Evolutionary conservation across 306 rosid genomes (phyloP), one percentile per base, ranked within the genome.

Genomic region (Glycine latifolia): DNA sequence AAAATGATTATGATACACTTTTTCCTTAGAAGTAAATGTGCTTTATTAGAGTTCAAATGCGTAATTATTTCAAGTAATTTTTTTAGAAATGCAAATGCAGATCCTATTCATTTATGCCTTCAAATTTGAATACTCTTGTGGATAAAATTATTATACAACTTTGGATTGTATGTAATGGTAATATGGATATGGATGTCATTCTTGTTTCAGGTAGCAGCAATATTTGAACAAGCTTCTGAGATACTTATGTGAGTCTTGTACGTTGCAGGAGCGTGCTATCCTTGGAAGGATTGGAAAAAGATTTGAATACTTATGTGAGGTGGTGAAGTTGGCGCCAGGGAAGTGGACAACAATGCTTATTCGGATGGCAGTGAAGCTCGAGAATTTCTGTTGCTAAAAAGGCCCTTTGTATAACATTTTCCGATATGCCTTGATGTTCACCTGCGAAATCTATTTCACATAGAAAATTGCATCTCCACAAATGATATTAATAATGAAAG

Each of bases 171-270:
- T 77, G 67, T 46, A 75, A 67, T 35, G 3, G 2, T 2, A 3
- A 35, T 35, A 35, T 35, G 39, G 39, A 3, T 59, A 59, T 59
- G 77, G 52, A 47, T 80, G 73, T 37, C 67, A 78, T 67, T 85
- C 65, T 83, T 81, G 79, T 89, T 88, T 83, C 93, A 91, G 99
- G 84, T 93, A 79, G 92, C 91, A 78, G 97, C 98, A 54, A 93
- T 95, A 88, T 95, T 98, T 56, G 96, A 93, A 88, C 97, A 95
- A 90, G 90, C 97, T 83, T 87, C 98, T 53, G 93, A 91, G 76
- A 80, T 80, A 35, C n/a, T n/a, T n/a, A n/a, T n/a, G n/a, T n/a
- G 39, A 35, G 39, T 35, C 33, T 67, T 47, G 58, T 26, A 47
- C 75, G 56, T 59, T 76, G 73, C 93, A 95, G 99, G 92, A 84